Base-by-base conservation (phyloP, 1,284 basidiomycete species). In the Malassezia psittaci region DNA sequence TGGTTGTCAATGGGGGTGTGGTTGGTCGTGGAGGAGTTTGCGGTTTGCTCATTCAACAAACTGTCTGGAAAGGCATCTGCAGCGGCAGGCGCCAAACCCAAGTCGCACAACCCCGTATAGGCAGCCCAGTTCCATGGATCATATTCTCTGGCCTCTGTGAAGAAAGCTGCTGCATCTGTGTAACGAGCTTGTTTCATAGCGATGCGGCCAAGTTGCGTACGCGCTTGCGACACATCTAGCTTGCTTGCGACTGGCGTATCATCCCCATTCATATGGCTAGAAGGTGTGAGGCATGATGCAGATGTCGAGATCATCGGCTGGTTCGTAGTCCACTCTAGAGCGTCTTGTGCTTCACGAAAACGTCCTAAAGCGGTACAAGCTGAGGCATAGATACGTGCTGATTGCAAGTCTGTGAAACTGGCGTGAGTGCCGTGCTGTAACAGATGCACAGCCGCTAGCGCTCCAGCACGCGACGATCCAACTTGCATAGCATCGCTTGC, bases 61-160 rank as follows among this genome's bases (percentile, higher is more conserved):
- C 24, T 29, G 24, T 37, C 61, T 52, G 52, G 57, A 57, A n/a
- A 65, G 39, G 24, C 61, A 40, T 40, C 60, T 55, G 19, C 58
- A 50, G 36, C 54, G 51, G 18, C 58, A 57, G 37, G 63, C 43
- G 52, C 52, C 52, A 5, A 54, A 46, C 21, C 60, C 9, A 63
- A 61, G 42, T 72, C 69, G 41, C 66, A 68, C 8, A 70, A 55
- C 1, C 64, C 61, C 3, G 66, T 45, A 62, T 67, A 70, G 7
- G 69, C 67, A 13, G 61, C 59, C 69, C 70, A 72, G 19, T 65
- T 66, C 55, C 62, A 65, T 33, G 57, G 65, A 38, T 71, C 68
- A 7, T 49, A 42, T 11, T 61, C 50, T 19, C 62, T 53, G 8
- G 67, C 67, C 15, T 55, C 47, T 18, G 38, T 21, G 49, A 66